phyloP scores from a whole-genome alignment of 2,329 filamentous ascomycete species.

The Cytospora piceicola region DNA sequence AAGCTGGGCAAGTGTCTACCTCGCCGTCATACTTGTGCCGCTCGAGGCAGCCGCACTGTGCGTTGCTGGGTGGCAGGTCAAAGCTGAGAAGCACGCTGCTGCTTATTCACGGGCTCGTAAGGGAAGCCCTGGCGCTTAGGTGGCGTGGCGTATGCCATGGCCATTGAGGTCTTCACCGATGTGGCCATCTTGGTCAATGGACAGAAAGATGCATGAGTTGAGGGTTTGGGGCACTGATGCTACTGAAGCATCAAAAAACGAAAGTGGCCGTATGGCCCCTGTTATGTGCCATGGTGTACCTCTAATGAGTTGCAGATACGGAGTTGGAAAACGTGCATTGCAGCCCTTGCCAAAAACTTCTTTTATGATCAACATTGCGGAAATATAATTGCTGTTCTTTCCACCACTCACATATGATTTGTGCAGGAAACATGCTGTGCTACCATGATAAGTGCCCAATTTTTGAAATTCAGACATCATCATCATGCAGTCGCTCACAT shows the following conservation, averaged over 20 bases:
- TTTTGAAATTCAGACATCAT: background rate
- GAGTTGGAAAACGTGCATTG: background rate
- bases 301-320: background rate
- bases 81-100: slow-evolving; percentile 48
- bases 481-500: background rate
- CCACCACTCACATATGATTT: background rate
- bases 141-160: background rate
- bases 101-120: slow-evolving; percentile 42
- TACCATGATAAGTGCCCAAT: background rate
- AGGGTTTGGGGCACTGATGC: background rate
- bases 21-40: slow-evolving; percentile 61
- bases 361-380: background rate
- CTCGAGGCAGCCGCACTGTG: slow-evolving; percentile 56
- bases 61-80: slow-evolving; percentile 49
- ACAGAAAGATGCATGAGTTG: background rate
- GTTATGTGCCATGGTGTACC: background rate
- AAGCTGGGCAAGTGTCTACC: slow-evolving; percentile 56
- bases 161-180: background rate
- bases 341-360: background rate
- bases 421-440: background rate
- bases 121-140: slow-evolving; percentile 37
- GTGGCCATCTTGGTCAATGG: background rate
- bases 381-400: background rate
- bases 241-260: background rate
- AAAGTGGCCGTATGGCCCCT: background rate